Percentiles rank a stretch among this genome's conserved stretches.
These are phyloP conservation scores for Podospora appendiculata DNA, from an alignment of 495 filamentous ascomycete genomes.

Conservation along the genomic window DNA sequence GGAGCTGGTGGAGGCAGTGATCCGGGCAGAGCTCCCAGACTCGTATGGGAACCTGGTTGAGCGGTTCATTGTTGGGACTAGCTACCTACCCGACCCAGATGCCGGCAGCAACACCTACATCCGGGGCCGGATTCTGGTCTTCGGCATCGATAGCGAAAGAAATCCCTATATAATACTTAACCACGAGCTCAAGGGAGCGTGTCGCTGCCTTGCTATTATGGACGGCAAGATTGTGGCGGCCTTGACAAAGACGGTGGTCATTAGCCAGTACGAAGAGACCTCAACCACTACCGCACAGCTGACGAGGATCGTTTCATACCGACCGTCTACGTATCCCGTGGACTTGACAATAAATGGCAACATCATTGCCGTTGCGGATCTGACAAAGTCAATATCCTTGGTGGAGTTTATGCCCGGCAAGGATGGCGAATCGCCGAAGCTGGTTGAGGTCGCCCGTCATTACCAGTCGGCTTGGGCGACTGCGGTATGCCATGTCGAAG, in stretches of 20 bases:
- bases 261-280: conserved; percentile 48
- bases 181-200: conserved; percentile 62
- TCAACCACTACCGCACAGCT: conserved; percentile 45
- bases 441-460: conserved; percentile 73
- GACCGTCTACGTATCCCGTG: conserved; percentile 77
- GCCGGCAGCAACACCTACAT: conserved; percentile 27
- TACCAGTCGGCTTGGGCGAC: conserved; percentile 77
- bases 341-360: conserved; percentile 66
- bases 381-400: conserved; percentile 88
- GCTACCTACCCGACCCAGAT: conserved; percentile 57
- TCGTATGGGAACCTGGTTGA: conserved; percentile 58
- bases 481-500: conserved; percentile 57
- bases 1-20: conserved; percentile 80
- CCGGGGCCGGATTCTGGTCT: conserved; percentile 72
- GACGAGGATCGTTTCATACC: conserved; percentile 61
- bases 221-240: conserved; percentile 73
- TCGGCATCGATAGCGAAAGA: conserved; percentile 71
- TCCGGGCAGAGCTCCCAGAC: conserved; percentile 66
- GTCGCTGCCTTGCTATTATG: conserved; percentile 67
- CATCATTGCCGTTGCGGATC: conserved; percentile 75
- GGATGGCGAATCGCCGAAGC: conserved; percentile 30
- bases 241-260: conserved; percentile 74
- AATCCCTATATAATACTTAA: conserved; percentile 60
- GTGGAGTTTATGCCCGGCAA: conserved; percentile 51
- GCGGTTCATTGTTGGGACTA: conserved; percentile 83